Conservation (phyloP, 129 eudicot genomes). For the Deinandra increscens region DNA sequence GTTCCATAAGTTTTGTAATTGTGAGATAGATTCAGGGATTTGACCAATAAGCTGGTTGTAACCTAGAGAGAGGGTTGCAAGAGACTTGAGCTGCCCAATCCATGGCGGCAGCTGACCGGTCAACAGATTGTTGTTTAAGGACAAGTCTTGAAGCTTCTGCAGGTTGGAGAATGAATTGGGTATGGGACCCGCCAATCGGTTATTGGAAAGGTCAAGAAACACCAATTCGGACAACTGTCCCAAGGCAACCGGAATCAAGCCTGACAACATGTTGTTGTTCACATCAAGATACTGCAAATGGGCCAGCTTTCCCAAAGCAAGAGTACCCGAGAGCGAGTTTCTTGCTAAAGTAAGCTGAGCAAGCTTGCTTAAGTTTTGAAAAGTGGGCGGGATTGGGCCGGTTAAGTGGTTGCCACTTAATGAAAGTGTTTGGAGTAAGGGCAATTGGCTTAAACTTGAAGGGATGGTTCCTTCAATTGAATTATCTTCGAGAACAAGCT, state of each 20-base stretch:
- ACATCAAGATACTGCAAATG: conserved; percentile 69
- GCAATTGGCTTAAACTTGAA: conserved; percentile 50
- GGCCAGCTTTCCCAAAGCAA: conserved; percentile 38
- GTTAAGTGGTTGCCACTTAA: conserved; percentile 59
- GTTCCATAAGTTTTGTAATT: conserved; percentile 61
- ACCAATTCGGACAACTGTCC: conserved; percentile 51
- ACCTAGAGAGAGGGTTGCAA: conserved; percentile 58
- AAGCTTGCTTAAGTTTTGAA: conserved; percentile 49
- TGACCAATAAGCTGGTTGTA: conserved; percentile 67
- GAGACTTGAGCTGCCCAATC: conserved; percentile 60
- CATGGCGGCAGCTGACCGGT: conserved; percentile 58
- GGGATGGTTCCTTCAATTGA: conserved; percentile 62
- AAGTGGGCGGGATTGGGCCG: conserved; percentile 63
- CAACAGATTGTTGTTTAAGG: conserved; percentile 64
- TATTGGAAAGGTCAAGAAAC: conserved; percentile 61
- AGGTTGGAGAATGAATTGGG: conserved; percentile 59
- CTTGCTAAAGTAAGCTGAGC: conserved; percentile 55
- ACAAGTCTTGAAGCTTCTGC: conserved; percentile 52
- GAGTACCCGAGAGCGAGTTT: conserved; percentile 55
- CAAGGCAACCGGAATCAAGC: conserved; percentile 47
- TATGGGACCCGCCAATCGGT: conserved; percentile 61
- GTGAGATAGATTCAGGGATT: conserved; percentile 70
- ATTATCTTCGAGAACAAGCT: conserved; percentile 76
- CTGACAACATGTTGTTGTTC: conserved; percentile 61
- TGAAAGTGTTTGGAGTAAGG: conserved; percentile 49